Evolutionary conservation across 1,139 yeast genomes (phyloP).

Genomic region (Magnusiomyces paraingens): DNA sequence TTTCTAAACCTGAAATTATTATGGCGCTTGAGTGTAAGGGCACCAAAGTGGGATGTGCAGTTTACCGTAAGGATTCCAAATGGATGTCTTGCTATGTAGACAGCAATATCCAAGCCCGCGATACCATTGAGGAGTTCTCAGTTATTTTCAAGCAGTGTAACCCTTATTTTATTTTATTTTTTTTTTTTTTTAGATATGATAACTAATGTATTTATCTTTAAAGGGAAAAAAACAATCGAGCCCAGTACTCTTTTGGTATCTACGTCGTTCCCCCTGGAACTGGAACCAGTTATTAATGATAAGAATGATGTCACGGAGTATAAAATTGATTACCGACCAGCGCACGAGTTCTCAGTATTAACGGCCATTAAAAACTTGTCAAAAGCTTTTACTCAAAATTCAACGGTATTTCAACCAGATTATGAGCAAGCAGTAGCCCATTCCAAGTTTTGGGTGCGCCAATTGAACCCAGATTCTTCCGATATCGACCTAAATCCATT

Average conservation of each 20-base stretch:
- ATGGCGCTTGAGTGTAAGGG: constrained; percentile 8
- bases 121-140: constrained; percentile 5
- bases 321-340: constrained; percentile 10
- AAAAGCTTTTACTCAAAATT: constrained; percentile 7
- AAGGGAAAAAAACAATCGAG: constrained; percentile 8
- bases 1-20: neutral
- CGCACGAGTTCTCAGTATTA: constrained; percentile 12
- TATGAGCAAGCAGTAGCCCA: constrained; percentile 11
- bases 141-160: constrained; percentile 9
- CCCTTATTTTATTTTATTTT: neutral
- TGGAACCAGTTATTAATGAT: constrained; percentile 9
- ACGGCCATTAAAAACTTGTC: constrained; percentile 11
- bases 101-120: constrained; percentile 3
- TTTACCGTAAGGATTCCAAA: constrained; percentile 3
- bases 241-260: constrained; percentile 10
- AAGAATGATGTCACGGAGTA: constrained; percentile 10
- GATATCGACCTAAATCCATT: constrained; percentile 10
- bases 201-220: neutral
- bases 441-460: constrained; percentile 8
- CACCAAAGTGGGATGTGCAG: constrained; percentile 12
- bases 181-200: neutral
- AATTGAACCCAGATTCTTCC: constrained; percentile 2
- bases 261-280: constrained; percentile 9
- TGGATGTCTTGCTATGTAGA: constrained; percentile 12
- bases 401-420: constrained; percentile 11